A percentile compares a stretch with the other conserved stretches of the same genome.
Conservation (phyloP, 352 stramenopile species). For the Pythium dissimile region DNA sequence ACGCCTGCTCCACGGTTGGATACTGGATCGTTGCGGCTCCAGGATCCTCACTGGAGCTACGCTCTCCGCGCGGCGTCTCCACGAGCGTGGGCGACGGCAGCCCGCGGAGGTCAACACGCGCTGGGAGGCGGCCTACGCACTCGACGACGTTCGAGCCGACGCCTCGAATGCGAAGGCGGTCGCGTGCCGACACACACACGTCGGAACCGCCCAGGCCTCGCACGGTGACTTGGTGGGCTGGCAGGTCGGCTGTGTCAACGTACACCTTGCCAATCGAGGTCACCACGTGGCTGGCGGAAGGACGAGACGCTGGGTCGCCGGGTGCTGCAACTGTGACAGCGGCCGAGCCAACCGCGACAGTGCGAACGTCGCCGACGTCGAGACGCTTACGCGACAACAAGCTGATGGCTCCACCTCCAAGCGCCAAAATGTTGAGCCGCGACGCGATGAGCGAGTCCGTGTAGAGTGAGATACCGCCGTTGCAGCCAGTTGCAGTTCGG, state of each 20-base stretch:
- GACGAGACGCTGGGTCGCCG: neutral
- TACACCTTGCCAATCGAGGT: neutral
- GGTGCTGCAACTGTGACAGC: neutral
- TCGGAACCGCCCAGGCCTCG: neutral
- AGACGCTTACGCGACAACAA: neutral
- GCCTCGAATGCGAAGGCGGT: constrained; percentile 1
- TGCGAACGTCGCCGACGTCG: neutral
- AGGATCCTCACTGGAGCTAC: neutral
- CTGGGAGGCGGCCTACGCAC: constrained; percentile 1
- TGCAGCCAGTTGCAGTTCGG: neutral
- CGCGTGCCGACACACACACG: neutral
- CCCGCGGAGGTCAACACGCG: neutral
- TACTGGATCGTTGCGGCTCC: neutral
- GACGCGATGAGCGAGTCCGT: constrained; percentile 4
- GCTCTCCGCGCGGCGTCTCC: neutral
- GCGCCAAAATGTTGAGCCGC: neutral
- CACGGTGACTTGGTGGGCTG: neutral
- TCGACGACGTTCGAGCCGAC: constrained; percentile 5
- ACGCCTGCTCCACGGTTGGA: neutral
- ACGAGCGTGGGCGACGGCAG: constrained; percentile 1
- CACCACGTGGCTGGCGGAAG: neutral
- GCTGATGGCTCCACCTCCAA: neutral
- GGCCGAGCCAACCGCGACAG: neutral
- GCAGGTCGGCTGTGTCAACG: neutral
- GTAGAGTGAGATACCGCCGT: neutral